Evolutionary conservation across 306 rosid species (phyloP), one percentile per base, ranked within the genome.

Genomic region (Styphnolobium japonicum): DNA sequence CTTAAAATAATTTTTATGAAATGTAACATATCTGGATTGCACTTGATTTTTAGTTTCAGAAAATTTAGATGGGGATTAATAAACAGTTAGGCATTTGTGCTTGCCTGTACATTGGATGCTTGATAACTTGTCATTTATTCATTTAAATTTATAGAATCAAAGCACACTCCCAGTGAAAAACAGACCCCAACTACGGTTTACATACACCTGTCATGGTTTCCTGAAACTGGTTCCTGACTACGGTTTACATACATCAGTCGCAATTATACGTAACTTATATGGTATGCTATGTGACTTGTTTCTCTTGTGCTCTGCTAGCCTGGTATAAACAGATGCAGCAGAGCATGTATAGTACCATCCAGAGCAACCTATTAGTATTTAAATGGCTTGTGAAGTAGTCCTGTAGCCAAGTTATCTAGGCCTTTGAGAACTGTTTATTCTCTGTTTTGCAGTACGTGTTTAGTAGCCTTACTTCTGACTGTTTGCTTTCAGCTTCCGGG

Each of bases 401-500:
- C 22, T 71, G 16, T 22, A 33, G 37, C 71, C 48, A 48, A 42
- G 60, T n/a, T 12, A 22, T 63, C 36, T 29, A 15, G 18, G 55
- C 22, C 49, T 34, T 61, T 10, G 29, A 25, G 52, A 16, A 39
- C 22, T 39, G 19, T 64, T 68, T 12, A 39, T 55, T 56, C 23
- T 70, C 37, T 21, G 19, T 21, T 67, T 36, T 45, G 55, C 16
- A 10, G 40, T 15, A 46, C 12, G 6, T 42, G 48, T 45, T 70
- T 21, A 39, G 18, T 23, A 71, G 53, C 46, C 71, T 81, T 45
- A 75, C 21, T 31, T 75, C 8, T 76, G 21, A 48, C 45, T 21
- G 39, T 80, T 65, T 22, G 61, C 34, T 78, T 80, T 71, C 97
- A 94, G 98, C 92, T 94, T 34, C 90, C 98, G 0, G 98, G 97